These are phyloP conservation scores for Pyrenophora seminiperda DNA, from an alignment of 2,329 filamentous ascomycete species.

Conservation along the genomic window DNA sequence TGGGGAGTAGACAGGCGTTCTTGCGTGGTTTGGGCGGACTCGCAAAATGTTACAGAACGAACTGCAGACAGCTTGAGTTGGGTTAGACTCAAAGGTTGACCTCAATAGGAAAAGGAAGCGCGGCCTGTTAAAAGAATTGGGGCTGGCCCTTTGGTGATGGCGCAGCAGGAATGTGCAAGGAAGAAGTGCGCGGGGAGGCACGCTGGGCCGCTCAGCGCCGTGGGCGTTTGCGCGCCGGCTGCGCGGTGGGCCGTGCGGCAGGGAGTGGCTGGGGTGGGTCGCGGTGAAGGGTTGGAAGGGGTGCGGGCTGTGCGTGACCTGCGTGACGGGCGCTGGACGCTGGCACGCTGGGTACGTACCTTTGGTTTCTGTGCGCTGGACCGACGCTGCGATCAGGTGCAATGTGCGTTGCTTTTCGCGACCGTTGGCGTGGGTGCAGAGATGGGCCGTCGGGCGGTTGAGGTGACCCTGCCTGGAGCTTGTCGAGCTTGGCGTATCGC, in stretches of 20 bases:
- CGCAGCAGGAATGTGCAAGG: slow-evolving; percentile 43
- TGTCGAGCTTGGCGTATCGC: slow-evolving; percentile 32
- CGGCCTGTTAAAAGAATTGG: slow-evolving; percentile 38
- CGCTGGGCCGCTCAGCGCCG: slow-evolving; percentile 40
- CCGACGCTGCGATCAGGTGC: slow-evolving; percentile 1
- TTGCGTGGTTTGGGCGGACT: slow-evolving; percentile 27
- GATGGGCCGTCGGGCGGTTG: slow-evolving; percentile 17
- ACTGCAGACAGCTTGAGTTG: slow-evolving; percentile 30
- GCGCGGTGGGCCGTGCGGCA: slow-evolving; percentile 19
- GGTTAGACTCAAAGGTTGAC: slow-evolving; percentile 43
- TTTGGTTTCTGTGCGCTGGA: background rate
- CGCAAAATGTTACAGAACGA: slow-evolving; percentile 39
- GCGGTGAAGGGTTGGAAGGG: slow-evolving; percentile 1
- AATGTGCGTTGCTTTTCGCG: slow-evolving; percentile 22
- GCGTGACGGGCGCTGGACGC: background rate
- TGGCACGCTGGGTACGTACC: slow-evolving; percentile 27
- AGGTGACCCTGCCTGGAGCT: slow-evolving; percentile 20
- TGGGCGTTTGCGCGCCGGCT: slow-evolving; percentile 23
- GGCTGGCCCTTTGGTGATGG: slow-evolving; percentile 44
- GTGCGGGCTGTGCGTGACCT: slow-evolving; percentile 9
- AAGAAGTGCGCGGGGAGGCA: slow-evolving; percentile 17
- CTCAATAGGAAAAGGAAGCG: slow-evolving; percentile 43
- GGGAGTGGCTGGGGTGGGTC: slow-evolving; percentile 22
- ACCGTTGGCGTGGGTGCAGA: slow-evolving; percentile 28
- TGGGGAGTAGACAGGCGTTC: slow-evolving; percentile 35